A percentile compares a stretch with the other conserved stretches of the same genome.
Conservation (phyloP, 805 yeast genomes). For the Blastobotrys chiropterorum region DNA sequence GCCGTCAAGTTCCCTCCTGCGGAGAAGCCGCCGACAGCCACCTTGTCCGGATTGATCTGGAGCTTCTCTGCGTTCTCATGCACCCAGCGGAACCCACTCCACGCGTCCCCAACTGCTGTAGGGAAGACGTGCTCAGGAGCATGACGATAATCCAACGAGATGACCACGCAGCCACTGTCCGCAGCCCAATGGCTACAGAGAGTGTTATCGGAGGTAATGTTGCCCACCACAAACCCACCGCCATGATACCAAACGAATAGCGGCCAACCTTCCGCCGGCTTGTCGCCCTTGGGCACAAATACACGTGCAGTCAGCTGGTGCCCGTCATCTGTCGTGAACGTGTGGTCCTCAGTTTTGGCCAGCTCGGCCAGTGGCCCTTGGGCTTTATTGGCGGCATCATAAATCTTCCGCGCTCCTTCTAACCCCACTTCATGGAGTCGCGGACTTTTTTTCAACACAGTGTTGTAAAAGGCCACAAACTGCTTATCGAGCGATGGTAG, state of each 20-base stretch:
- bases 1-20: conserved; percentile 1
- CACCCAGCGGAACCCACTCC: conserved; percentile 23
- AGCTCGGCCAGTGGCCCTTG: neutral
- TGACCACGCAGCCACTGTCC: conserved; percentile 31
- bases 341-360: neutral
- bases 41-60: neutral
- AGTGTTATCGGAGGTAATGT: conserved; percentile 37
- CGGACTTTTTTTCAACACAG: neutral
- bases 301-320: conserved; percentile 31
- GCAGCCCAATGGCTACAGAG: conserved; percentile 39
- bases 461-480: conserved; percentile 4
- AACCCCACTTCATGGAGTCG: neutral
- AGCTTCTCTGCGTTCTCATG: neutral
- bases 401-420: neutral
- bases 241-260: conserved; percentile 39
- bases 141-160: conserved; percentile 43
- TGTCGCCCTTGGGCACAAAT: conserved; percentile 34
- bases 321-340: conserved; percentile 24
- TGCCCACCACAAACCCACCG: conserved; percentile 42
- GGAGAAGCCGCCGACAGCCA: neutral
- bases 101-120: conserved; percentile 41
- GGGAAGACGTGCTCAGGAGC: conserved; percentile 49
- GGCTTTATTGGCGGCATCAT: neutral
- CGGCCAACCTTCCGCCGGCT: conserved; percentile 36
- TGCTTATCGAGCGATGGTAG: neutral